phyloP scores from a whole-genome alignment of 768 basidiomycete species.

The Naematelia aurantialba region DNA sequence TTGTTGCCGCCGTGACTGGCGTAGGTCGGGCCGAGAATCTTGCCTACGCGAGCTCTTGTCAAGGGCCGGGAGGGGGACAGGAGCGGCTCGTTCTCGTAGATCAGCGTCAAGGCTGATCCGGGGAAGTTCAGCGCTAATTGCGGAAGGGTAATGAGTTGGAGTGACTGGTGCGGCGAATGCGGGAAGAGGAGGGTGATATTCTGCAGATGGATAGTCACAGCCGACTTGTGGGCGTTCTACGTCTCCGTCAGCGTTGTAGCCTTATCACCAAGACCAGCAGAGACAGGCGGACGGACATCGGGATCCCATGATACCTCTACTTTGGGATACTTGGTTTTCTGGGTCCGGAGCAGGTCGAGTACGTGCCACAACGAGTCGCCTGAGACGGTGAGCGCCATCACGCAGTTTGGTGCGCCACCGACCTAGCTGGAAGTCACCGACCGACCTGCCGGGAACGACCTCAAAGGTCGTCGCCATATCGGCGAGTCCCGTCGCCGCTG shows the following conservation, averaged over 20 bases:
- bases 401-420: not conserved
- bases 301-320: slow-evolving; percentile 43
- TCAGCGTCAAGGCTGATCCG: slow-evolving; percentile 8
- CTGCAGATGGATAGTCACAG: slow-evolving; percentile 35
- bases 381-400: slow-evolving; percentile 8
- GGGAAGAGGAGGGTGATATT: slow-evolving; percentile 40
- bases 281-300: slow-evolving; percentile 24
- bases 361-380: slow-evolving; percentile 47
- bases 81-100: slow-evolving; percentile 30
- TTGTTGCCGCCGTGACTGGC: slow-evolving; percentile 17
- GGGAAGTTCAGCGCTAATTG: not conserved
- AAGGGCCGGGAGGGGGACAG: slow-evolving; percentile 12
- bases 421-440: slow-evolving; percentile 46
- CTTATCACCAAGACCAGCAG: not conserved
- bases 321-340: slow-evolving; percentile 36
- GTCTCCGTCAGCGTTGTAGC: not conserved
- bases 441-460: slow-evolving; percentile 29
- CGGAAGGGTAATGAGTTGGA: slow-evolving; percentile 23
- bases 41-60: slow-evolving; percentile 26
- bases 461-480: slow-evolving; percentile 31
- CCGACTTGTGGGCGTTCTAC: slow-evolving; percentile 28
- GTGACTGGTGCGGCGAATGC: slow-evolving; percentile 28
- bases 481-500: too few relatives aligned
- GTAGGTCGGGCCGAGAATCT: slow-evolving; percentile 45
- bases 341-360: slow-evolving; percentile 36